phyloP scores from a whole-genome alignment of 2,329 filamentous ascomycete genomes.

The Nothophoma quercina region DNA sequence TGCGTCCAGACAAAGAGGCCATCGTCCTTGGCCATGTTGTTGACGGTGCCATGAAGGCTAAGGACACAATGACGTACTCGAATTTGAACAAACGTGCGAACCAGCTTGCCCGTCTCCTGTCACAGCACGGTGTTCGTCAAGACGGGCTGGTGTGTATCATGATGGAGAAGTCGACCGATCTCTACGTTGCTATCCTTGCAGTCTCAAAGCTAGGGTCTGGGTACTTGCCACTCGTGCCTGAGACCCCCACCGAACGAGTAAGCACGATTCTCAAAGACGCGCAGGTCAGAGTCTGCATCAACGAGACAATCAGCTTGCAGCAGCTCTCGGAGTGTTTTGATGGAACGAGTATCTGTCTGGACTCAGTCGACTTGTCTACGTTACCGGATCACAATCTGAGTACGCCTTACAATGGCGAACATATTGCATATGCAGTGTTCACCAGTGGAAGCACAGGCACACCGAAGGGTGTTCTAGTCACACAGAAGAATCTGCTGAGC shows the following conservation, averaged over 20 bases:
- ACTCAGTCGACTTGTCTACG: slow-evolving; percentile 34
- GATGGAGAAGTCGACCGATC: slow-evolving; percentile 76
- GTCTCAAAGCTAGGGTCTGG: slow-evolving; percentile 77
- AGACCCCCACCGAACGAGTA: slow-evolving; percentile 70
- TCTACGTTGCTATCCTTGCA: slow-evolving; percentile 79
- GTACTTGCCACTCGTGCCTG: slow-evolving; percentile 80
- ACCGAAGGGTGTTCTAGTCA: slow-evolving; percentile 81
- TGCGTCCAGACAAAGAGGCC: slow-evolving; percentile 64
- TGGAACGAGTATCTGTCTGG: slow-evolving; percentile 38
- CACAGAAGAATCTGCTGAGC: slow-evolving; percentile 76
- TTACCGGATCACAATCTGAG: slow-evolving; percentile 49
- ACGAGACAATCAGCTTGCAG: slow-evolving; percentile 31
- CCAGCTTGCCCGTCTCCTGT: slow-evolving; percentile 65
- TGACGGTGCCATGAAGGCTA: slow-evolving; percentile 38
- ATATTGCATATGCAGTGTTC: slow-evolving; percentile 79
- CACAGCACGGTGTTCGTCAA: slow-evolving; percentile 54
- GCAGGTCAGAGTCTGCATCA: slow-evolving; percentile 58
- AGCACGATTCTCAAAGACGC: slow-evolving; percentile 69
- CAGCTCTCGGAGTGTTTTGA: slow-evolving; percentile 13
- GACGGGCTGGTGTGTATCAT: slow-evolving; percentile 74
- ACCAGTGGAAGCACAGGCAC: slow-evolving; percentile 83
- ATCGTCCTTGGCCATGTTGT: slow-evolving; percentile 67
- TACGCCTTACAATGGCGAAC: slow-evolving; percentile 53
- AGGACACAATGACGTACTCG: slow-evolving; percentile 66
- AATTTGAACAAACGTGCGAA: slow-evolving; percentile 72